Evolutionary conservation across 176 grass and related monocot species (phyloP).

Genomic region (Phragmites australis): DNA sequence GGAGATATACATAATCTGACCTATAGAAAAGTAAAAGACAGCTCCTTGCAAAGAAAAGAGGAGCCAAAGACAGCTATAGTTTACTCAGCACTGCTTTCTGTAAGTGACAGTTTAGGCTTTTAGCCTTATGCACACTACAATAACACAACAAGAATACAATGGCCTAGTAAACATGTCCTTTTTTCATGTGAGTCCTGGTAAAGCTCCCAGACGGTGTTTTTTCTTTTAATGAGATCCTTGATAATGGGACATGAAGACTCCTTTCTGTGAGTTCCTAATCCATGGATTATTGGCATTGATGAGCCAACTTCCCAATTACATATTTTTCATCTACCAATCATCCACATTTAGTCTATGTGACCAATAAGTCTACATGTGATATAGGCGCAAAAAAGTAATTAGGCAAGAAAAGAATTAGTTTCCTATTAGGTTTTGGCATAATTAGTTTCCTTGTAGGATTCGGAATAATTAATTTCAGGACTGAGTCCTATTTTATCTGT

Average conservation of each 20-base stretch:
- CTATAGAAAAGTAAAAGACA: background rate
- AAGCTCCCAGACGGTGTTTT: background rate
- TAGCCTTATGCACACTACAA: slow-evolving; percentile 3
- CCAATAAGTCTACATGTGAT: background rate
- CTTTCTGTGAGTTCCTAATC: background rate
- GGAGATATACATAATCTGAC: background rate
- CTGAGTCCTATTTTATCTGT: no score
- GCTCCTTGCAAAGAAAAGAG: background rate
- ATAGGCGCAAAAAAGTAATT: no score
- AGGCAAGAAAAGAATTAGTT: no score
- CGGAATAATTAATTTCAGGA: no score
- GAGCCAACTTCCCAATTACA: background rate
- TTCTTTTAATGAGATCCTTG: background rate
- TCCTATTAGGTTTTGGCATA: no score
- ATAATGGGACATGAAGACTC: background rate
- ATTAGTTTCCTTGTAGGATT: no score
- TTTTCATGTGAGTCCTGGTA: background rate
- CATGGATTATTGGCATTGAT: background rate
- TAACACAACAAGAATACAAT: background rate
- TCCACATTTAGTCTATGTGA: slow-evolving; percentile 17
- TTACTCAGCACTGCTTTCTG: background rate
- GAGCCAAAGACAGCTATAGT: background rate
- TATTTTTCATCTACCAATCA: slow-evolving; percentile 9
- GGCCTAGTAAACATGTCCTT: background rate
- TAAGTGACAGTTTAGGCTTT: slow-evolving; percentile 8